Evolutionary conservation across 1,284 basidiomycete species (phyloP).

Genomic region (Puccinia triticina): DNA sequence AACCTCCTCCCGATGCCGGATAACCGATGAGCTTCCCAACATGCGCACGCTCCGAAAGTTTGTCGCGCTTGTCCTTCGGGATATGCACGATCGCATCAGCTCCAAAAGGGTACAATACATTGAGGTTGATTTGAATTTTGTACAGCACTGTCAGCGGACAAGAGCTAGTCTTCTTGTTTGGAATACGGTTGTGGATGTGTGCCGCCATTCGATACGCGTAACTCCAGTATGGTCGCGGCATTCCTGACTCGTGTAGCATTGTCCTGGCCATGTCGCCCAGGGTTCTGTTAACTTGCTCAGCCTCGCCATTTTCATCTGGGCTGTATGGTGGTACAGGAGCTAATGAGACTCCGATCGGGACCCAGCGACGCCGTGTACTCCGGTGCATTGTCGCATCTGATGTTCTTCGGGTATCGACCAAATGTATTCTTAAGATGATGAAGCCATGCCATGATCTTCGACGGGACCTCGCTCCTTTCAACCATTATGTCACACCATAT

Average conservation of each 20-base stretch:
- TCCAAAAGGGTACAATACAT: not conserved
- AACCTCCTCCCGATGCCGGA: too few species aligned
- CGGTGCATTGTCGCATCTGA: too few species aligned
- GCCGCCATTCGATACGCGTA: not conserved
- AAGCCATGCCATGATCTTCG: not conserved
- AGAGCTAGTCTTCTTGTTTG: not conserved
- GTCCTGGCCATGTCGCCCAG: constrained; percentile 16
- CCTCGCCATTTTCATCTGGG: constrained; percentile 14
- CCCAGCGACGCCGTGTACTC: not conserved
- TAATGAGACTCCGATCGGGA: not conserved
- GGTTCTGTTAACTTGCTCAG: not conserved
- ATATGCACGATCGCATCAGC: too few species aligned
- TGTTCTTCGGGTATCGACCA: too few species aligned
- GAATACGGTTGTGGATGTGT: not conserved
- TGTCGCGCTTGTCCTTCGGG: too few species aligned
- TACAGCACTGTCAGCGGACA: not conserved
- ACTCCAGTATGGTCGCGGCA: not conserved
- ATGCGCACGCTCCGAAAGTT: too few species aligned
- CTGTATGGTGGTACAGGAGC: not conserved
- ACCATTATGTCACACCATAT: not conserved
- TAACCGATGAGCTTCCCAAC: too few species aligned
- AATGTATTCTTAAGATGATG: too few species aligned
- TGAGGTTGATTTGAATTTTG: not conserved
- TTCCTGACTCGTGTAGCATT: not conserved
- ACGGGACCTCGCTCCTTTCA: not conserved